phyloP scores from a whole-genome alignment of 768 basidiomycete species.

The Suillus hirtellus region DNA sequence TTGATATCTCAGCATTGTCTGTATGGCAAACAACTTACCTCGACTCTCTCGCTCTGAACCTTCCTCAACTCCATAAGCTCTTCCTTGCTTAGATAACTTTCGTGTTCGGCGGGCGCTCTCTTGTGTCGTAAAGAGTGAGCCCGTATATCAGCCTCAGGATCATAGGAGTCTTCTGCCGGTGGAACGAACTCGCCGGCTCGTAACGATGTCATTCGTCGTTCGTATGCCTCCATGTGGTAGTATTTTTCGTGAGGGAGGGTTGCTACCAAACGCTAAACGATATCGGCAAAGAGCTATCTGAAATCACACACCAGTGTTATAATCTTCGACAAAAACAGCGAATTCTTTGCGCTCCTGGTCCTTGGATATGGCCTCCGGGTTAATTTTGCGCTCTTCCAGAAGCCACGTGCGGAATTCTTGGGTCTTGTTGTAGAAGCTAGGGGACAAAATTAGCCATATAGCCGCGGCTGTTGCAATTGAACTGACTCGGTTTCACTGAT shows the following conservation, averaged over 20 bases:
- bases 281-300: neutral
- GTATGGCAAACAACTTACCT: conserved; percentile 46
- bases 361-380: conserved; percentile 85
- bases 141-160: conserved; percentile 82
- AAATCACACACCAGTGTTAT: conserved; percentile 62
- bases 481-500: conserved; percentile 85
- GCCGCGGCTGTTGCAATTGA: conserved; percentile 7
- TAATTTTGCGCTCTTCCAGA: conserved; percentile 87
- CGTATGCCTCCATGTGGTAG: conserved; percentile 87
- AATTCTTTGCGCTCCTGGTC: conserved; percentile 89
- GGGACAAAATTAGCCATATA: conserved; percentile 13
- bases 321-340: conserved; percentile 78
- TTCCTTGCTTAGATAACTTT: conserved; percentile 75
- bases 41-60: conserved; percentile 82
- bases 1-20: conserved; percentile 2
- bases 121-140: conserved; percentile 73
- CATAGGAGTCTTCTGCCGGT: conserved; percentile 70
- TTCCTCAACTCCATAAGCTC: conserved; percentile 79
- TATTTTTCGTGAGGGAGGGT: conserved; percentile 95
- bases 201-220: conserved; percentile 79
- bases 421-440: conserved; percentile 77
- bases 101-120: conserved; percentile 62
- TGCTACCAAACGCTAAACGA: conserved; percentile 44
- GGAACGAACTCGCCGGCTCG: conserved; percentile 83
- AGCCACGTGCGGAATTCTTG: conserved; percentile 92